These are phyloP conservation scores for Imleria badia DNA, from an alignment of 768 basidiomycete genomes.

Conservation along the genomic window DNA sequence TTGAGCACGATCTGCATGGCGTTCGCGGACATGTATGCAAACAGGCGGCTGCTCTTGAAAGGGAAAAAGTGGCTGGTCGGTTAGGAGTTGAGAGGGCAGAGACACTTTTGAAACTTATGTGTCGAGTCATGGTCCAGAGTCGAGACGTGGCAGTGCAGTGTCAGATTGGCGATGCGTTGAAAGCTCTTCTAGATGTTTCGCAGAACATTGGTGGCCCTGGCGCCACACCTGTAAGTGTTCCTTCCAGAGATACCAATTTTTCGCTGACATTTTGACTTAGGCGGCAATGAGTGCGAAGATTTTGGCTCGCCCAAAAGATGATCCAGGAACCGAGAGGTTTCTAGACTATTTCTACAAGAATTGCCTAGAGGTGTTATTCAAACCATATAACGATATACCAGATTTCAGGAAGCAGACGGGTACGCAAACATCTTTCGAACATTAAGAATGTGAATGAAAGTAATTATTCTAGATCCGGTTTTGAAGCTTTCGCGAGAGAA, in stretches of 20 bases:
- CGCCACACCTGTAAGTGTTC: constrained; percentile 34
- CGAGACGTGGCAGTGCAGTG: constrained; percentile 85
- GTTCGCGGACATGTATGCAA: constrained; percentile 83
- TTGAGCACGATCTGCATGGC: constrained; percentile 90
- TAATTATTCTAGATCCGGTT: constrained; percentile 42
- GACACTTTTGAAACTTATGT: constrained; percentile 74
- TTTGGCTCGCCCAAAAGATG: constrained; percentile 68
- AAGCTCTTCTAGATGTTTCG: constrained; percentile 79
- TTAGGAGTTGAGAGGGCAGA: constrained; percentile 62
- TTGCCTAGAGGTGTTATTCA: constrained; percentile 74
- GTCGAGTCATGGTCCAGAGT: constrained; percentile 74
- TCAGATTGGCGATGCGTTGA: constrained; percentile 86
- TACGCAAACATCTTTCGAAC: constrained; percentile 15
- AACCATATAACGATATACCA: constrained; percentile 72
- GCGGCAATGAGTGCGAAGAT: constrained; percentile 41
- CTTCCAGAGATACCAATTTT: neutral
- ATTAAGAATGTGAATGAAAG: constrained; percentile 2
- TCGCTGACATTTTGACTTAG: constrained; percentile 15
- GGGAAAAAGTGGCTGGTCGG: constrained; percentile 56
- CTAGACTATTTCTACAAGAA: constrained; percentile 92
- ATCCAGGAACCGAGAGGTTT: constrained; percentile 84
- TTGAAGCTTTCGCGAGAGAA: constrained; percentile 67
- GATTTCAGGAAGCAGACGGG: constrained; percentile 58
- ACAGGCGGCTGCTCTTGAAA: constrained; percentile 71
- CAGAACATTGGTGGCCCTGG: constrained; percentile 39